Conservation (phyloP, 768 basidiomycete genomes). For the Mycena pura region DNA sequence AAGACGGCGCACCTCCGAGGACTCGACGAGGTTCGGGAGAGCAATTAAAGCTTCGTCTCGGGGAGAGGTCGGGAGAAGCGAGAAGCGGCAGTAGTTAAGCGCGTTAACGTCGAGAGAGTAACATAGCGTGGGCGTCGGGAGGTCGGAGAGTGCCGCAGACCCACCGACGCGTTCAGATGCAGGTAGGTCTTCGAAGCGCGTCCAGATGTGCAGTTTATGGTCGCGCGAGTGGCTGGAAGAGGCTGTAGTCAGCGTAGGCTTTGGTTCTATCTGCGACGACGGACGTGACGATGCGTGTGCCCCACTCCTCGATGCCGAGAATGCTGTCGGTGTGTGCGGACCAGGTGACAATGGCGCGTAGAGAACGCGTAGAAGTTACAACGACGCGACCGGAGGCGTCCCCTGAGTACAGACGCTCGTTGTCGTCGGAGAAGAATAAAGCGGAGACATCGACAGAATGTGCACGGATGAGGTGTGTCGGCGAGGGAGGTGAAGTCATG, state of each 20-base stretch:
- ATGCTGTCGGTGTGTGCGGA: constrained; percentile 79
- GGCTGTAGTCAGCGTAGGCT: not conserved
- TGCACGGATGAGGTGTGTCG: constrained; percentile 76
- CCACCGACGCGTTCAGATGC: constrained; percentile 55
- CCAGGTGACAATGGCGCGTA: constrained; percentile 81
- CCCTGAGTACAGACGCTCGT: constrained; percentile 86
- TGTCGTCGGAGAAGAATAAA: constrained; percentile 70
- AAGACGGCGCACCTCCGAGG: constrained; percentile 64
- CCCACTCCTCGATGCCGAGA: constrained; percentile 82
- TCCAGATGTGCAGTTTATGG: constrained; percentile 85
- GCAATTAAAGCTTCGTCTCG: constrained; percentile 63
- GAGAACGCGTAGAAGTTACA: constrained; percentile 74
- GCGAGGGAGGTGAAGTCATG: constrained; percentile 57
- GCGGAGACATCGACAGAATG: constrained; percentile 71
- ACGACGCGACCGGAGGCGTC: constrained; percentile 82
- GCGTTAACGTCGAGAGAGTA: constrained; percentile 91
- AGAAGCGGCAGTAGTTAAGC: constrained; percentile 92
- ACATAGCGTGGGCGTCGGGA: constrained; percentile 55
- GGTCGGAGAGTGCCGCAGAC: constrained; percentile 59
- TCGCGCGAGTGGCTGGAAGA: constrained; percentile 77
- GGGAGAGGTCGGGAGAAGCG: constrained; percentile 52
- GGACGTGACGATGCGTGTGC: constrained; percentile 74
- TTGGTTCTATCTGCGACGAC: constrained; percentile 37
- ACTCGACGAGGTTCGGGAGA: constrained; percentile 89
- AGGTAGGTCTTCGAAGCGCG: constrained; percentile 52